These are phyloP conservation scores for Mrakia blollopis DNA, from an alignment of 768 basidiomycete genomes.

Conservation along the genomic window DNA sequence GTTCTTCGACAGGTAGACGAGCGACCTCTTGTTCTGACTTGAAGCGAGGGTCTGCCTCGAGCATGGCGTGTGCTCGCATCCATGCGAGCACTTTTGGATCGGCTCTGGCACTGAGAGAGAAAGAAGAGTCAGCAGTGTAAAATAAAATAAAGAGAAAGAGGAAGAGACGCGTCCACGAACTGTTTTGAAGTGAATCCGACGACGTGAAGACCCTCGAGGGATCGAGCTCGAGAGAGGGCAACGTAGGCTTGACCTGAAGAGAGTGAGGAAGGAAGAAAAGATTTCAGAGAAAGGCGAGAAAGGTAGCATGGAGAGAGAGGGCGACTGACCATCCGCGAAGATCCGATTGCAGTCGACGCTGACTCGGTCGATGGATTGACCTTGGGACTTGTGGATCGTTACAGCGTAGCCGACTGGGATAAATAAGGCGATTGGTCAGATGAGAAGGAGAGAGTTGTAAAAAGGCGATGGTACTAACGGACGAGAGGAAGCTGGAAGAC, in stretches of 20 bases:
- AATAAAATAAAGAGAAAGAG: neutral
- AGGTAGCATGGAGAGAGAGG: neutral
- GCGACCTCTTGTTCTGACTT: too few species aligned
- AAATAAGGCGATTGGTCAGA: too few species aligned
- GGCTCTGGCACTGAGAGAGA: too few species aligned
- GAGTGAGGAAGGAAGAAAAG: conserved; percentile 70
- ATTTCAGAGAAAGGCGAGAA: neutral
- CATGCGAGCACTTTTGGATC: too few species aligned
- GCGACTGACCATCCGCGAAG: neutral
- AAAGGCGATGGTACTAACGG: too few species aligned
- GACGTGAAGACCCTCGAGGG: conserved; percentile 1
- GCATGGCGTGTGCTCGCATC: too few species aligned
- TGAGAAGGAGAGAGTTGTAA: neutral
- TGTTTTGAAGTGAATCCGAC: neutral
- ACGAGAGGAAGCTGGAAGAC: neutral
- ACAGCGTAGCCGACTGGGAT: conserved; percentile 76
- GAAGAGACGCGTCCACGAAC: neutral
- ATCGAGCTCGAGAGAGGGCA: conserved; percentile 16
- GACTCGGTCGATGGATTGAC: conserved; percentile 55
- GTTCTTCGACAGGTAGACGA: too few species aligned
- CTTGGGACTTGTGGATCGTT: conserved; percentile 93
- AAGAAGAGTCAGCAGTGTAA: neutral
- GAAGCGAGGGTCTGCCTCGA: too few species aligned
- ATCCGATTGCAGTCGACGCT: conserved; percentile 1
- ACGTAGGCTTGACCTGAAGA: conserved; percentile 24